Base-by-base conservation (phyloP, 768 basidiomycete genomes). In the Podaxis sp. region DNA sequence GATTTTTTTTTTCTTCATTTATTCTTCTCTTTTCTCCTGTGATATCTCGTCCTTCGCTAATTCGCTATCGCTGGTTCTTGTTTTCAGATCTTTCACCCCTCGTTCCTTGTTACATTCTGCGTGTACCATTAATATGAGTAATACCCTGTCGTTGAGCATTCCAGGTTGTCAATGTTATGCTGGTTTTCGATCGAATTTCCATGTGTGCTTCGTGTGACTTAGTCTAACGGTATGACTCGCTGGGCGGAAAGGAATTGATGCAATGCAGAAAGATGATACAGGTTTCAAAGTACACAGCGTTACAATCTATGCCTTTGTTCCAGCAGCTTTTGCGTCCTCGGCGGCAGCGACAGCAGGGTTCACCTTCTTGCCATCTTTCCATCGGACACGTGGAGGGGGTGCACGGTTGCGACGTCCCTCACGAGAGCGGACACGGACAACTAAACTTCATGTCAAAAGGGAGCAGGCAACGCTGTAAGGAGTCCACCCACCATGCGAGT, bases 331-430 rank as follows among this genome's bases (percentile, higher is more conserved):
- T 33, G 90, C 90, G 58, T 91, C 94, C 79, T 94, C 91, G 24
- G 95, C 95, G 64, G 94, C 95, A 51, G 87, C 90, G 38, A 97
- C 95, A 59, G 95, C 95, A 50, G 94, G 91, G 82, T 96, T 96
- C 76, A 96, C 89, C 84, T 94, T 93, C 86, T 97, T 93, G 64
- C 89, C 90, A 73, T 93, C 91, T 79, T 94, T 95, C 94, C 94
- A 98, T 69, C 96, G 85, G 67, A 98, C 79, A 66, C 97, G 92
- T 27, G 94, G 94, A 67, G 97, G 97, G 64, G 97, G 97, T 2
- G 93, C 90, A 77, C 97, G 94, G 88, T 97, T 98, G 78, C 96
- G 86, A 72, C 96, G 91, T 60, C 93, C 93, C 82, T 93, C 91
- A 66, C 91, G 86, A 64, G 97, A 98, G 66, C 97, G 94, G 55